Evolutionary conservation across 495 filamentous ascomycete species (phyloP).

Genomic region (Penicillium coffeae): DNA sequence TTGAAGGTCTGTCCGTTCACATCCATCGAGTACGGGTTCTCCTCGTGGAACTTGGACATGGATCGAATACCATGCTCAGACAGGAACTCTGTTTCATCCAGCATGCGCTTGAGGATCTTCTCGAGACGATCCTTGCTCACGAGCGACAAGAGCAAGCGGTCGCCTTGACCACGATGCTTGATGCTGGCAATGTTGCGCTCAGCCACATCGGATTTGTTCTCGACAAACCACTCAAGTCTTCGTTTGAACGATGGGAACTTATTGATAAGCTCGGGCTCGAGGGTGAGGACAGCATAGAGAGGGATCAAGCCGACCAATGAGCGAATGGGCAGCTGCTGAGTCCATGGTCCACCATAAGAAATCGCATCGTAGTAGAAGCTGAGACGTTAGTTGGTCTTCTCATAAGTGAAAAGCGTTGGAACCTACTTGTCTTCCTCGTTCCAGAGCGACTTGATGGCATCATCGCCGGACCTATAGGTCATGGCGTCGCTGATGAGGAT

Average conservation of each 20-base stretch:
- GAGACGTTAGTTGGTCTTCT: conserved; percentile 4
- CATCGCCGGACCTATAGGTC: conserved; percentile 77
- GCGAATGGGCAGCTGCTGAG: conserved; percentile 84
- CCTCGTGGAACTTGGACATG: conserved; percentile 86
- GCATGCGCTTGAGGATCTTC: conserved; percentile 84
- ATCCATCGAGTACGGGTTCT: conserved; percentile 90
- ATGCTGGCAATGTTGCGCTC: conserved; percentile 93
- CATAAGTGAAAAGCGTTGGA: not conserved
- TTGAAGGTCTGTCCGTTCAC: conserved; percentile 88
- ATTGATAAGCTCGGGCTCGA: conserved; percentile 91
- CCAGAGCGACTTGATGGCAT: conserved; percentile 79
- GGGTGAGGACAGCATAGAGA: conserved; percentile 82
- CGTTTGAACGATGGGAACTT: conserved; percentile 92
- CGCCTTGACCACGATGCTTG: conserved; percentile 78
- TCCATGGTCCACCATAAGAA: conserved; percentile 87
- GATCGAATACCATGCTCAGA: conserved; percentile 88
- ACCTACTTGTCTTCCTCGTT: conserved; percentile 78
- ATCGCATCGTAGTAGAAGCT: conserved; percentile 98
- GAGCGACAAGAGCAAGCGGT: conserved; percentile 78
- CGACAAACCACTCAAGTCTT: conserved; percentile 87
- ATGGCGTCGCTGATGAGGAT: conserved; percentile 97
- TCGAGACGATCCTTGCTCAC: conserved; percentile 85
- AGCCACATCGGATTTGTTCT: conserved; percentile 77
- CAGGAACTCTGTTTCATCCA: conserved; percentile 91
- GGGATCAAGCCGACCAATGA: conserved; percentile 93